Conservation (phyloP, 805 yeast genomes). For the Monosporozyma aerobia region DNA sequence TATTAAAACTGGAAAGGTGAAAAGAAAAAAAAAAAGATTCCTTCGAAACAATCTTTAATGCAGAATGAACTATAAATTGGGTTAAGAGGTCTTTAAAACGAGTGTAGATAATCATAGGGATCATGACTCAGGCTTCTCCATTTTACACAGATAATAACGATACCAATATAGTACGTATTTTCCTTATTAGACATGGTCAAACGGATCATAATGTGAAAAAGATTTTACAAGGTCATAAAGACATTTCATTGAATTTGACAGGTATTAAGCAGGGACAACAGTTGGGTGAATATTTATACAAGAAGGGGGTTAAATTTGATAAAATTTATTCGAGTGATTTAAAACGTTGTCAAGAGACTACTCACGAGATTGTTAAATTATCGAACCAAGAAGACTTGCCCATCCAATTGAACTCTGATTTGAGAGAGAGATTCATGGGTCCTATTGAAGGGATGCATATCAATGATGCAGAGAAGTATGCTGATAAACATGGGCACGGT, state of each 20-base stretch:
- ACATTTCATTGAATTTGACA: slow-evolving; percentile 50
- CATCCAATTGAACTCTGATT: slow-evolving; percentile 31
- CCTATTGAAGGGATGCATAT: slow-evolving; percentile 66
- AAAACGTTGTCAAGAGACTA: slow-evolving; percentile 53
- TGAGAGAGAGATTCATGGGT: slow-evolving; percentile 76
- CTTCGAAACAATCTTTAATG: no score
- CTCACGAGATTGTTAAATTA: slow-evolving; percentile 33
- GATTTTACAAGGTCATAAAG: slow-evolving; percentile 71
- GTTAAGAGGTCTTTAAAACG: no score
- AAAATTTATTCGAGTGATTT: slow-evolving; percentile 34
- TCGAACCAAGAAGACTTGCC: slow-evolving; percentile 11
- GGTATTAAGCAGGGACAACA: slow-evolving; percentile 54
- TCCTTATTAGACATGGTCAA: slow-evolving; percentile 76
- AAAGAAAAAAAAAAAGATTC: no score
- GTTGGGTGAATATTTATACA: slow-evolving; percentile 37
- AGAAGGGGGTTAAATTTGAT: slow-evolving; percentile 29
- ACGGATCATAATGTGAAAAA: slow-evolving; percentile 62
- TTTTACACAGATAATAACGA: slow-evolving; percentile 27
- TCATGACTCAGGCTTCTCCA: not conserved
- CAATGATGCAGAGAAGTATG: slow-evolving; percentile 46
- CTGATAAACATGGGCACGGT: slow-evolving; percentile 44
- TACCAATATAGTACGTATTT: slow-evolving; percentile 37
- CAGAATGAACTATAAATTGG: not conserved
- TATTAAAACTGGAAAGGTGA: no score
- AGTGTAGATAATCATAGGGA: not conserved